Evolutionary conservation across 139 green algal genomes (phyloP), one percentile per base, ranked within the genome.

Genomic region (Chlamydomonas sp.): DNA sequence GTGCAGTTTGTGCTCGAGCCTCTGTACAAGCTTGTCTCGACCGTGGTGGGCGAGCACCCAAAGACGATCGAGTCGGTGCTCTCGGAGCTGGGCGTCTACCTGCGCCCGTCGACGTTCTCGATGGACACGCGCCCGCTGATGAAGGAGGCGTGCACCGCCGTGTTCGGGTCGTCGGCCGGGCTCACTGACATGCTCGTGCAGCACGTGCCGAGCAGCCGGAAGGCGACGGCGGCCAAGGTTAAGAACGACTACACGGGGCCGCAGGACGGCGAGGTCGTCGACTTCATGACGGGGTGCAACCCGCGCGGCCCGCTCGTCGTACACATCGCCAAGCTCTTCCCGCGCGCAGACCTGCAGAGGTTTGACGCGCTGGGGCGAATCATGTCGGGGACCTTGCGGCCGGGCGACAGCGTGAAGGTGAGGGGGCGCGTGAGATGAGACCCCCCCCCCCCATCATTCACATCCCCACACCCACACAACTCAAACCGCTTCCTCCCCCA

Each of bases 1-100:
- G 90, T 99, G 67, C 79, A 96, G 65, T 99, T 97, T 60, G 72
- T 98, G 8, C 83, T 99, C 34, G 90, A 97, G 77, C 94, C 95
- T 5, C 76, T 99, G 72, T 99, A 98, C 86, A 99, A 99, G 83
- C 81, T 81, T 33, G 86, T 90, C 79, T 81, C 75, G 58, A n/a
- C 26, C 31, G 34, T 68, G 31, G 31, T 68, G 39, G 60, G 60
- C 28, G 86, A 90, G 76, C 83, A 91, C 72, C 72, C 71, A 49
- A 85, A 86, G 70, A 74, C 75, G 3, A 75, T 85, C 58, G 60
- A 68, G 60, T 26, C 62, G 37, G 78, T 81, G 77, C 81, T 95
- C 37, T 79, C 79, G 5, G 81, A 95, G 67, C 87, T 99, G 68
- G 91, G 91, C 39, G 84, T 96, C 8, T 79, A 85, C 65, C 83